Percentiles rank a stretch among this genome's conserved stretches.
phyloP scores from a whole-genome alignment of 208 protist genomes.

The Acanthamoeba triangularis region DNA sequence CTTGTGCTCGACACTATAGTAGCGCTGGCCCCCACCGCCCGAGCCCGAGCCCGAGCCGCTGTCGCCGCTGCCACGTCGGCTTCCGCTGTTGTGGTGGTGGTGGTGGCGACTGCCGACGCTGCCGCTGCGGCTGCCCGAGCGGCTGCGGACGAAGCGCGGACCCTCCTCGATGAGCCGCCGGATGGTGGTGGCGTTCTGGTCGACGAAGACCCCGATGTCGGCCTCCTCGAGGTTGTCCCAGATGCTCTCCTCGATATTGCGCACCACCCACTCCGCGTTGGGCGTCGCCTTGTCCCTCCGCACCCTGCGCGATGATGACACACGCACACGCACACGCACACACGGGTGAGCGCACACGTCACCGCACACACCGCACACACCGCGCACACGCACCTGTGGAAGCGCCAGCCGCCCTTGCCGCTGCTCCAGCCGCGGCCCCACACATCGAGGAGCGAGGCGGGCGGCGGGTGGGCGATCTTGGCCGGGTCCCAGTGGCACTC shows the following conservation, averaged over 20 bases:
- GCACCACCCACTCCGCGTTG: slow-evolving; percentile 61
- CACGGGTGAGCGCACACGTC: background rate
- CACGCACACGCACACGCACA: background rate
- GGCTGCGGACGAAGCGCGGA: slow-evolving; percentile 9
- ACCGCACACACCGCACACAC: background rate
- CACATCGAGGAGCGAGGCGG: background rate
- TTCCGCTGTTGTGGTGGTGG: background rate
- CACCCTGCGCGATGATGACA: background rate
- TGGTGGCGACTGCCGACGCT: background rate
- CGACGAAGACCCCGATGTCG: slow-evolving; percentile 3
- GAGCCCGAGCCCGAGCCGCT: background rate
- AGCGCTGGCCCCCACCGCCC: background rate
- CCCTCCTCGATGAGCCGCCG: slow-evolving; percentile 1
- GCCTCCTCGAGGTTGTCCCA: slow-evolving; percentile 55
- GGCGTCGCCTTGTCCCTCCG: slow-evolving; percentile 16
- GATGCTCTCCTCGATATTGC: slow-evolving; percentile 66
- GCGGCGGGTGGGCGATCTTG: slow-evolving; percentile 16
- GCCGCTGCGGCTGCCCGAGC: background rate
- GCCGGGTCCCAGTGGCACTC: slow-evolving; percentile 62
- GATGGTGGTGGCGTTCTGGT: slow-evolving; percentile 15
- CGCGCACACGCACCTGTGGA: background rate
- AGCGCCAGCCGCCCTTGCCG: slow-evolving; percentile 59
- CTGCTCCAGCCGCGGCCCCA: slow-evolving; percentile 57
- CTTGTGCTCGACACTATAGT: background rate
- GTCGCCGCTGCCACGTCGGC: background rate